Percentiles rank a stretch among this genome's conserved stretches.
These are phyloP conservation scores for Biscogniauxia mediterranea DNA, from an alignment of 2,329 filamentous ascomycete genomes.

Conservation along the genomic window DNA sequence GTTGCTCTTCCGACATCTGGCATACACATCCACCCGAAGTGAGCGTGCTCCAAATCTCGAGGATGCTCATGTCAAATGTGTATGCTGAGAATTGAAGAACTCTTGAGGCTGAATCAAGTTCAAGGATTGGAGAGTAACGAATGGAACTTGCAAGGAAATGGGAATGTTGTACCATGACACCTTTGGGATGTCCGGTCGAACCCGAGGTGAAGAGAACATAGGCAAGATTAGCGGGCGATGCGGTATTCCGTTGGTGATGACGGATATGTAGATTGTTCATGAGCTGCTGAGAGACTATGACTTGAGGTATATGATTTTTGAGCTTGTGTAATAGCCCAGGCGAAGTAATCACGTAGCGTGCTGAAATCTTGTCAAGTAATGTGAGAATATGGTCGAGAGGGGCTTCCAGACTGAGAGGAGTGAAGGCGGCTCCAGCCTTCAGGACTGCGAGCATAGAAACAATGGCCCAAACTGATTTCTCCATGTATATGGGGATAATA, in stretches of 20 bases:
- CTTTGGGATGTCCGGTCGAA: not conserved
- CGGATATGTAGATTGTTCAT: not conserved
- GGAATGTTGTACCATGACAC: not conserved
- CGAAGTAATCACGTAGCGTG: not conserved
- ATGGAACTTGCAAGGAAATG: not conserved
- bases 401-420: not conserved
- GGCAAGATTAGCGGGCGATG: not conserved
- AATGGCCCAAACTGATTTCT: not conserved
- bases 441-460: not conserved
- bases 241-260: not conserved
- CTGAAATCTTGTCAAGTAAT: not conserved
- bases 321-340: not conserved
- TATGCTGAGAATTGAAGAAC: conserved; percentile 42
- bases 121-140: not conserved
- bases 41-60: conserved; percentile 37
- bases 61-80: conserved; percentile 43
- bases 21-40: conserved; percentile 46
- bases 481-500: not conserved
- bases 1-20: conserved; percentile 44
- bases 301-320: not conserved
- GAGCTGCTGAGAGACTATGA: not conserved
- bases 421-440: not conserved
- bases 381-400: not conserved
- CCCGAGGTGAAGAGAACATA: not conserved
- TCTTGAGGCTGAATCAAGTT: conserved; percentile 6